Base-by-base conservation (phyloP, 805 yeast genomes). In the Hyphopichia homilentoma region DNA sequence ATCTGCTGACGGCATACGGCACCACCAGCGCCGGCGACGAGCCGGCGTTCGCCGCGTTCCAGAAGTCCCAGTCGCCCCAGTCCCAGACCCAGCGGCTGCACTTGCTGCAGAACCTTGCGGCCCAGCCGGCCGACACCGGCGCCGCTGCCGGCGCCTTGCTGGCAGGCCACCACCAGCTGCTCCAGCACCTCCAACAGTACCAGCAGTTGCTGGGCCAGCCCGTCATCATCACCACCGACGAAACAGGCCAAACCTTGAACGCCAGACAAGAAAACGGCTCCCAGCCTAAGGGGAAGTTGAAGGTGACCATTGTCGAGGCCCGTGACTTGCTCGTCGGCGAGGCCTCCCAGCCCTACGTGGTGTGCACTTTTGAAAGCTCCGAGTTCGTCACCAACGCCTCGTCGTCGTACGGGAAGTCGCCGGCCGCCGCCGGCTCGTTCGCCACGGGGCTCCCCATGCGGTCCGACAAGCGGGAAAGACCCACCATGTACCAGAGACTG, bases 301-400 rank as follows among this genome's bases (percentile, higher is more conserved):
- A 79, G 48, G 88, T 93, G 29, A 78, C 77, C 21, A 86, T 90
- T 39, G 65, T 84, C 17, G 90, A 86, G 57, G 97, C 96, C 2
- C 73, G 70, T 37, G 81, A 79, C 45, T 69, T 90, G 41, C 61
- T 70, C 26, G 75, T 80, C 21, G 68, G 72, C 27, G 59, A 77
- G 4, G 60, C 69, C 25, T 69, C 90, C 3, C 84, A 76, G 45
- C 96, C 96, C 3, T 83, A 88, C 56, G 95, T 85, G 13, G 96
- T 88, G 22, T 85, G 94, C 58, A 83, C 95, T 7, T 88, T 84
- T 65, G 95, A 87, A 55, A 81, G 90, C 40, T 81, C 94, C 1
- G 97, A 93, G 61, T 84, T 81, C 43, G 88, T 90, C 38, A 80
- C 95, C 16, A 79, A 79, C 40, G 89, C 88, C 4, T 87, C 95